Conservation (phyloP, 148 eudicot species). For the Chenopodium quinoa region DNA sequence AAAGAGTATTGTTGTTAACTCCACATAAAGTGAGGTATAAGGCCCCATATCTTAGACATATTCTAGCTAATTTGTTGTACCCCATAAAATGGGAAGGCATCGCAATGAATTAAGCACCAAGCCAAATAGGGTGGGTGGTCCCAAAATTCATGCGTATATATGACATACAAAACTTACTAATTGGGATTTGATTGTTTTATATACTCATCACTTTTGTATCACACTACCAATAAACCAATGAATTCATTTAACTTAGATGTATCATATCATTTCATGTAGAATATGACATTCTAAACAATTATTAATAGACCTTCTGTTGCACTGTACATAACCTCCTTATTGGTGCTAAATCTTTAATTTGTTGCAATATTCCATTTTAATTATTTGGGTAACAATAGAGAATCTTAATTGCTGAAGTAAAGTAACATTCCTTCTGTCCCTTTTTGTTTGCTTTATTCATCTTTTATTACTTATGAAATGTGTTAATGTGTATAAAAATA, state of each 20-base stretch:
- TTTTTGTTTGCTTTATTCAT: no score
- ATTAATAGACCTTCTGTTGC: not conserved
- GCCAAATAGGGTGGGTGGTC: constrained; percentile 8
- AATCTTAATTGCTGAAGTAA: no score
- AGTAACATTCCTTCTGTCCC: no score
- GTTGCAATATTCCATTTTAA: not conserved
- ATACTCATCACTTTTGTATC: not conserved
- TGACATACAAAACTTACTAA: not conserved
- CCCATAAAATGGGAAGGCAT: constrained; percentile 3
- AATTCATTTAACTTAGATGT: not conserved
- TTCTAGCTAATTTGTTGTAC: not conserved
- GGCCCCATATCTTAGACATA: not conserved
- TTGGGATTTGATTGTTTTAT: not conserved
- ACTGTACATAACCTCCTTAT: not conserved
- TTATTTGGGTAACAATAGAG: no score
- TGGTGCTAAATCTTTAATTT: not conserved
- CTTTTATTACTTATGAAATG: no score
- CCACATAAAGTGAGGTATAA: not conserved
- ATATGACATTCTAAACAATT: not conserved
- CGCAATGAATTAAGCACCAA: not conserved
- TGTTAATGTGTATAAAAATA: no score
- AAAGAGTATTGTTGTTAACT: not conserved
- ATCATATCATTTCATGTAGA: not conserved
- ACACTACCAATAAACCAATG: not conserved
- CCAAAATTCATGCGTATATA: not conserved